These are phyloP conservation scores for Pezicula radicicola DNA, from an alignment of 2,329 filamentous ascomycete species.

Conservation along the genomic window DNA sequence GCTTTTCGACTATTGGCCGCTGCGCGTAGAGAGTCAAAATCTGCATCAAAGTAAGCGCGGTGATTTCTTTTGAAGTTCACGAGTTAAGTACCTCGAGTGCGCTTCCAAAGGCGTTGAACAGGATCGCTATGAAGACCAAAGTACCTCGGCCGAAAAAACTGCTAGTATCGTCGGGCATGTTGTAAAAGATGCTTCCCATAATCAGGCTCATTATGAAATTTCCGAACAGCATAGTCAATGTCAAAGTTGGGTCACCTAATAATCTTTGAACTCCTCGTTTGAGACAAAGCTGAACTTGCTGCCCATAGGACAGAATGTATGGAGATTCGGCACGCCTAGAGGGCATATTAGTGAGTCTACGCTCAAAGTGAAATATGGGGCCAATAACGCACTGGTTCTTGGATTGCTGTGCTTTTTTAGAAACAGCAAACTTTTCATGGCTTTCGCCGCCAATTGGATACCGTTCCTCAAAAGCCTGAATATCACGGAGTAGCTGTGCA, in stretches of 20 bases:
- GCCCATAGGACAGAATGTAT: conserved; percentile 64
- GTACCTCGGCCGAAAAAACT: conserved; percentile 61
- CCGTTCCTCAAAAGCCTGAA: conserved; percentile 45
- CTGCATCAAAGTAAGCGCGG: conserved; percentile 42
- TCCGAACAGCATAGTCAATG: conserved; percentile 12
- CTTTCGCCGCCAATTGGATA: conserved; percentile 24
- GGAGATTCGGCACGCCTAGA: conserved; percentile 54
- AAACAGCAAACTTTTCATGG: conserved; percentile 29
- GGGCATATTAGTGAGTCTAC: conserved; percentile 1
- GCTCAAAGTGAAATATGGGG: too few species aligned
- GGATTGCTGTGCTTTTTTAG: conserved; percentile 31
- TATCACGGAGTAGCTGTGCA: conserved; percentile 39
- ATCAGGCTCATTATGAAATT: conserved; percentile 53
- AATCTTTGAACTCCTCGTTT: conserved; percentile 71
- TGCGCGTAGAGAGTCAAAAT: conserved; percentile 85
- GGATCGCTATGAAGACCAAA: conserved; percentile 63
- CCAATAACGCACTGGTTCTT: conserved; percentile 21
- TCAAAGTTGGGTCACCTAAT: conserved; percentile 52
- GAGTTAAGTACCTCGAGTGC: conserved; percentile 43
- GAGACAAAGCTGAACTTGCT: conserved; percentile 55
- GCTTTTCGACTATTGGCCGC: conserved; percentile 90
- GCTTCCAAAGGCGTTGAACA: conserved; percentile 62
- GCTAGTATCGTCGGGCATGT: conserved; percentile 47
- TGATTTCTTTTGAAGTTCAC: too few species aligned
- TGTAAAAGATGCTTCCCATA: conserved; percentile 57